Conservation (phyloP, 2,329 filamentous ascomycete genomes). For the Zymoseptoria pseudotritici region DNA sequence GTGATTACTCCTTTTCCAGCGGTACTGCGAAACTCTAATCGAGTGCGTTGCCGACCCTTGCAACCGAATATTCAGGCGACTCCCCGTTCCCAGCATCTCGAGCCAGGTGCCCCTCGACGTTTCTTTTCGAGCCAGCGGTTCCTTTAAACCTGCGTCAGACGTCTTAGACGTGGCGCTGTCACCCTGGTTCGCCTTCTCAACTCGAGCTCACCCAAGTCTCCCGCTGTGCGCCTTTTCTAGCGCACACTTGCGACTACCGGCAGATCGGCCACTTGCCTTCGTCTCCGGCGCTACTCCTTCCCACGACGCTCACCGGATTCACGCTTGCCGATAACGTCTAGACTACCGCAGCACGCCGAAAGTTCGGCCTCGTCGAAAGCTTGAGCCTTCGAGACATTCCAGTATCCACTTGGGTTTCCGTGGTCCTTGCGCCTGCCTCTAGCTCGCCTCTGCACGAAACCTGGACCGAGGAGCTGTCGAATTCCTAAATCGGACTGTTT, state of each 20-base stretch:
- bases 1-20: background rate
- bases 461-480: background rate
- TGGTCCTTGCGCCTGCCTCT: background rate
- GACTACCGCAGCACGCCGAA: background rate
- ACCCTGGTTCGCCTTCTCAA: background rate
- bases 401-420: background rate
- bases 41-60: background rate
- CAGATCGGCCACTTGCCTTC: background rate
- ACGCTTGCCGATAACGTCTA: background rate
- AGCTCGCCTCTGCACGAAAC: slow-evolving; percentile 24
- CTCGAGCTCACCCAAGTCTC: background rate
- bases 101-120: background rate
- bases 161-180: background rate
- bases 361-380: background rate
- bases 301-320: background rate
- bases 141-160: background rate
- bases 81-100: background rate
- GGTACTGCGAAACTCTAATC: background rate
- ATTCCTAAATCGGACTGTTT: background rate
- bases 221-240: background rate
- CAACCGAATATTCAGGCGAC: background rate
- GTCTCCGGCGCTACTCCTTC: background rate
- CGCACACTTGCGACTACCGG: background rate
- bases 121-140: background rate
- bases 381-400: background rate